These are phyloP conservation scores for Daldinia eschscholtzii DNA, from an alignment of 2,329 filamentous ascomycete species.

Conservation along the genomic window DNA sequence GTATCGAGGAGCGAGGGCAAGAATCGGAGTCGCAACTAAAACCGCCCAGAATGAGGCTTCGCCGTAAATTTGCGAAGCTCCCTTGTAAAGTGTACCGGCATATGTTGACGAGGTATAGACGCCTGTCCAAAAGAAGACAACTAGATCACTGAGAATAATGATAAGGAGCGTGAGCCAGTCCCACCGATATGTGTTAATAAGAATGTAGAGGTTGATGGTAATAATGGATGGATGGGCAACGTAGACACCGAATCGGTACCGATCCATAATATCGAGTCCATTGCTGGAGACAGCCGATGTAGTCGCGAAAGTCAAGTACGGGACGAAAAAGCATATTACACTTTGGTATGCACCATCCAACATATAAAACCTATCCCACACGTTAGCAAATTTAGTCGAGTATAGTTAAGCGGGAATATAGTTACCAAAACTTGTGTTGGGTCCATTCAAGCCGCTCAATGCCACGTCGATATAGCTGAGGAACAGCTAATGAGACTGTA, in stretches of 20 bases:
- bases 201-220: constrained; percentile 92
- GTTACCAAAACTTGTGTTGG: constrained; percentile 94
- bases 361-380: constrained; percentile 82
- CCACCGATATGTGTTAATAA: constrained; percentile 98
- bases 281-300: constrained; percentile 77
- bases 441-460: constrained; percentile 98
- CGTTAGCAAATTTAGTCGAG: constrained; percentile 51
- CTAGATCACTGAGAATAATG: constrained; percentile 82
- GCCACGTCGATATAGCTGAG: constrained; percentile 92
- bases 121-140: constrained; percentile 97
- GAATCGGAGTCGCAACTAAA: constrained; percentile 80
- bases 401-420: constrained; percentile 38
- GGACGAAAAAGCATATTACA: constrained; percentile 91
- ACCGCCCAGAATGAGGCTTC: constrained; percentile 89
- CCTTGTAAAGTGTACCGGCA: constrained; percentile 75
- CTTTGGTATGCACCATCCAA: constrained; percentile 94
- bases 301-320: constrained; percentile 80
- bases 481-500: constrained; percentile 91
- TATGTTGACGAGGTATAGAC: constrained; percentile 74
- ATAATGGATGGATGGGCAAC: constrained; percentile 86
- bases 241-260: constrained; percentile 87
- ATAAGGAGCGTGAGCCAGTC: constrained; percentile 95
- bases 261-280: constrained; percentile 82
- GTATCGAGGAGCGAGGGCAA: constrained; percentile 90
- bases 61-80: constrained; percentile 82